Evolutionary conservation across 805 yeast genomes (phyloP), one percentile per base, ranked within the genome.

Genomic region (Cyberlindnera saturnus): DNA sequence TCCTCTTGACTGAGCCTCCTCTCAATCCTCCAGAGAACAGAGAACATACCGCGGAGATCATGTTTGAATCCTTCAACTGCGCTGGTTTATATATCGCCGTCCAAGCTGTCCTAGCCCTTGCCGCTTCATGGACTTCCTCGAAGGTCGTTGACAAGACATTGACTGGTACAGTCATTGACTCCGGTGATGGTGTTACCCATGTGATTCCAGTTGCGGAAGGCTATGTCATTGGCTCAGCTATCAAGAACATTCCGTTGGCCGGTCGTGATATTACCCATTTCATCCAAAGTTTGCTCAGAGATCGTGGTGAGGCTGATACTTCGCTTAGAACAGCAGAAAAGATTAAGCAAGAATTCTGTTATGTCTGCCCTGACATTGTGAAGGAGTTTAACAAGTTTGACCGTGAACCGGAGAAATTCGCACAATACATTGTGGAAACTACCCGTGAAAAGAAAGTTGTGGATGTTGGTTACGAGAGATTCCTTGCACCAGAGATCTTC

Each of bases 191-290:
- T 74, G 99, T 93, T 4, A 93, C 99, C 11, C 99, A 93, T 64
- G 98, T 93, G 37, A 93, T 93, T 50, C 98, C 99, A 14, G 99
- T 93, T 31, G 98, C 99, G 23, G 99, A 93, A 69, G 99, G 99
- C 46, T 93, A 93, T 62, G 99, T 93, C 30, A 93, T 93, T 63
- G 99, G 98, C 6, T 82, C 96, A 13, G 96, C 97, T 29, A 93
- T 93, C 63, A 93, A 93, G 62, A 91, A 93, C 64, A 88, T 93
- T 46, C 99, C 99, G 46, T 84, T 93, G 65, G 99, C 99, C 0
- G 99, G 99, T 57, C 82, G 99, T 67, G 99, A 93, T 63, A 91
- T 93, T 56, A 93, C 99, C 3, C 75, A 80, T 51, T 93, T 93
- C 63, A 89, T 93, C 52, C 99, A 93, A 71, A 80, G 87, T 37